phyloP scores from a whole-genome alignment of 768 basidiomycete species.

The Lyophyllum decastes region DNA sequence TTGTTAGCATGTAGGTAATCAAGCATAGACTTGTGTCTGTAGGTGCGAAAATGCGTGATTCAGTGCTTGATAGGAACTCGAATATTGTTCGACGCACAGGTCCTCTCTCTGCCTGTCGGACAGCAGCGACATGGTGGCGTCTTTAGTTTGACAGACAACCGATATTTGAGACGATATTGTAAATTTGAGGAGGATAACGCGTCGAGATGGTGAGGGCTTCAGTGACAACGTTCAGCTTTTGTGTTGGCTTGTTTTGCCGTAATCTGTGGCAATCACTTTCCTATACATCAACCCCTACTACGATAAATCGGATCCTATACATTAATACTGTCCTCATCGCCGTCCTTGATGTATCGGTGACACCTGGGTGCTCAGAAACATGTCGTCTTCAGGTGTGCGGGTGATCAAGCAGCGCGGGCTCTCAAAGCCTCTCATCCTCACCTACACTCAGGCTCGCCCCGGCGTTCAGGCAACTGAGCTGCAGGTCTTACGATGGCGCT shows the following conservation, averaged over 20 bases:
- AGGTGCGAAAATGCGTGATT: slow-evolving; percentile 10
- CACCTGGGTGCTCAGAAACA: not conserved
- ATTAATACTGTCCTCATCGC: not conserved
- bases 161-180: not conserved
- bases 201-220: slow-evolving; percentile 5
- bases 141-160: not conserved
- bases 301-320: not conserved
- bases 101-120: slow-evolving; percentile 35
- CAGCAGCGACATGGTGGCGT: slow-evolving; percentile 28
- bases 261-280: no score
- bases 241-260: slow-evolving; percentile 18
- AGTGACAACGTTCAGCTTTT: slow-evolving; percentile 3
- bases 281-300: not conserved
- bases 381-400: not conserved
- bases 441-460: no score
- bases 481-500: no score
- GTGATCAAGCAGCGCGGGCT: not conserved
- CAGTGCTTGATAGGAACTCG: not conserved
- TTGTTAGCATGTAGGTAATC: slow-evolving; percentile 73
- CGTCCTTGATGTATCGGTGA: not conserved
- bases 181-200: slow-evolving; percentile 12
- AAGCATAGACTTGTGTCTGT: slow-evolving; percentile 78
- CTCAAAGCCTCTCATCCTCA: no score
- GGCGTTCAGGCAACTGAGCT: no score
- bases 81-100: slow-evolving; percentile 22